These are phyloP conservation scores for Termitomyces sp. DNA, from an alignment of 768 basidiomycete species.

Conservation along the genomic window DNA sequence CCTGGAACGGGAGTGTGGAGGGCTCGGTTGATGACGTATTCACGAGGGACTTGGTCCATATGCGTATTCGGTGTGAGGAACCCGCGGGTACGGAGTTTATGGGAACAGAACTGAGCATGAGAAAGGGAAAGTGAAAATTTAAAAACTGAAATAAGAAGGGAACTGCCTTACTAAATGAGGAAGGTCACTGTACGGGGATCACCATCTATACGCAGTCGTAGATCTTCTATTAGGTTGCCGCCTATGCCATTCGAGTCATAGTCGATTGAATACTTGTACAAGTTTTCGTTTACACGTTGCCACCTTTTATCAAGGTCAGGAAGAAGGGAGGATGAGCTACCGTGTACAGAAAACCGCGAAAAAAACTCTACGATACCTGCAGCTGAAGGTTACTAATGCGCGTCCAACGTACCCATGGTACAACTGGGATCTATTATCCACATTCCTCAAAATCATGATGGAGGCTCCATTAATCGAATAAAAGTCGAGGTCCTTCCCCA, in stretches of 20 bases:
- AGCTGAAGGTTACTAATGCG: constrained; percentile 52
- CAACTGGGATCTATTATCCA: constrained; percentile 41
- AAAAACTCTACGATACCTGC: constrained; percentile 35
- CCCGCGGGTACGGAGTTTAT: constrained; percentile 50
- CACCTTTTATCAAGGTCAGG: constrained; percentile 36
- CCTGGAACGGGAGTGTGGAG: constrained; percentile 36
- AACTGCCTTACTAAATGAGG: constrained; percentile 52
- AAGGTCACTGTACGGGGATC: constrained; percentile 54
- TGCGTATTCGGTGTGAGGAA: constrained; percentile 59
- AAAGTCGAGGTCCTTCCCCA: constrained; percentile 67
- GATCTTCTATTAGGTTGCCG: constrained; percentile 48
- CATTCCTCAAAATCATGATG: constrained; percentile 46
- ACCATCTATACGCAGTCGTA: constrained; percentile 49
- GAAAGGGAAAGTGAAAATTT: constrained; percentile 10
- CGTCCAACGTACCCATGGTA: constrained; percentile 57
- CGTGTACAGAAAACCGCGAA: not conserved
- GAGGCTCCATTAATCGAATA: constrained; percentile 52
- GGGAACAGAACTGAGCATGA: constrained; percentile 44
- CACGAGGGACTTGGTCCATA: constrained; percentile 56
- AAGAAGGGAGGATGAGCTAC: not conserved
- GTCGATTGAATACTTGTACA: constrained; percentile 57
- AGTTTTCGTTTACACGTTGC: constrained; percentile 37
- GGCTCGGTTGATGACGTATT: constrained; percentile 26
- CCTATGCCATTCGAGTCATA: constrained; percentile 67
- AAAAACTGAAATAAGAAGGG: not conserved